Evolutionary conservation across 2,329 filamentous ascomycete species (phyloP).

Genomic region (Aspergillus vadensis): DNA sequence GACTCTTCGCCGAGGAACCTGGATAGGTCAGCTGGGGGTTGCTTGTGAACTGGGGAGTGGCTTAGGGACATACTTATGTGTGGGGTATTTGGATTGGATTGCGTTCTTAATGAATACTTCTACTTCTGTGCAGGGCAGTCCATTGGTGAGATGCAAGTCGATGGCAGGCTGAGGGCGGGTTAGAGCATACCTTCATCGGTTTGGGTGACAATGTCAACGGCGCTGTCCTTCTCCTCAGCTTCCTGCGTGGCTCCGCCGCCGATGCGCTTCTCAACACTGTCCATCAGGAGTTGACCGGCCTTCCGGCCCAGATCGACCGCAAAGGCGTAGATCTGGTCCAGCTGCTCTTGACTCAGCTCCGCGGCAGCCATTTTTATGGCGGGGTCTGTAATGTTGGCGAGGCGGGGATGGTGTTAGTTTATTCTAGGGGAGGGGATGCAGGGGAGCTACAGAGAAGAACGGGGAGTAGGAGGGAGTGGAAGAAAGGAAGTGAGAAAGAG

Average conservation of each 20-base stretch:
- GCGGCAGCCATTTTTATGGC: slow-evolving; percentile 21
- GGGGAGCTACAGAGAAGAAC: too few species aligned
- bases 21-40: neutral
- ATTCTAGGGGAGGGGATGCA: too few species aligned
- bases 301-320: slow-evolving; percentile 70
- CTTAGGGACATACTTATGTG: slow-evolving; percentile 59
- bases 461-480: too few species aligned
- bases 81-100: slow-evolving; percentile 63
- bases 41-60: neutral
- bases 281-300: slow-evolving; percentile 68
- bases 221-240: slow-evolving; percentile 69
- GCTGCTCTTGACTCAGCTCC: slow-evolving; percentile 44
- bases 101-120: slow-evolving; percentile 68
- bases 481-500: too few species aligned
- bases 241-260: slow-evolving; percentile 42
- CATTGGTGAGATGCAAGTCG: neutral
- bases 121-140: slow-evolving; percentile 55
- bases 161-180: neutral
- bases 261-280: slow-evolving; percentile 62
- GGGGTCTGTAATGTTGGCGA: too few species aligned
- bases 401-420: too few species aligned
- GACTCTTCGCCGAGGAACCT: slow-evolving; percentile 78
- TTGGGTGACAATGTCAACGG: slow-evolving; percentile 76
- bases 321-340: slow-evolving; percentile 69
- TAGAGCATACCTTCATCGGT: slow-evolving; percentile 66